Conservation (phyloP, 306 rosid species). For the Quercus suber region DNA sequence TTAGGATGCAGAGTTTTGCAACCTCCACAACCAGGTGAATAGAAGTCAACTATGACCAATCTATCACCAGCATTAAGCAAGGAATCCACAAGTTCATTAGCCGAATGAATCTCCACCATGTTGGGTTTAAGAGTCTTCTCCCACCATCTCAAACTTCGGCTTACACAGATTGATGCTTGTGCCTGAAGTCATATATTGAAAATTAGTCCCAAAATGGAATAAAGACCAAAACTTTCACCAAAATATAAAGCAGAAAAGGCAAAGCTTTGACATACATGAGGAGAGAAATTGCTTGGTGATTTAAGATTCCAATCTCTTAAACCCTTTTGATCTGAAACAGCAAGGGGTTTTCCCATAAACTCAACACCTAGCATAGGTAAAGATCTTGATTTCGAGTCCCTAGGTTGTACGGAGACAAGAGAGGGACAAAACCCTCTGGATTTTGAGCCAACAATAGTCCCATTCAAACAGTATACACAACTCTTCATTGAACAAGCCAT, state of each 20-base stretch:
- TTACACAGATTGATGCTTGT: constrained; percentile 51
- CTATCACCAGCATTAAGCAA: constrained; percentile 71
- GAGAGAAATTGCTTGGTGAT: constrained; percentile 23
- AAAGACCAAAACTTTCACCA: neutral
- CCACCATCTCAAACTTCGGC: constrained; percentile 75
- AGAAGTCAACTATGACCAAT: constrained; percentile 72
- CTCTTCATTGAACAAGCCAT: constrained; percentile 46
- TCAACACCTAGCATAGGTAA: constrained; percentile 28
- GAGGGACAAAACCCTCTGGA: constrained; percentile 27
- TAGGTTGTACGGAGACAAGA: constrained; percentile 1
- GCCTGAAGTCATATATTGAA: constrained; percentile 36
- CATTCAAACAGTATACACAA: constrained; percentile 34
- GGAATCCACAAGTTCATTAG: constrained; percentile 56
- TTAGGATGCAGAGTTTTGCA: constrained; percentile 88
- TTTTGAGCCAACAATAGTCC: constrained; percentile 29
- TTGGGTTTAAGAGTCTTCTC: constrained; percentile 59
- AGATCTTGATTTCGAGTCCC: constrained; percentile 24
- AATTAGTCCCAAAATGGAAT: neutral
- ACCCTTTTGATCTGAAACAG: constrained; percentile 33
- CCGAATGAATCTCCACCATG: constrained; percentile 74
- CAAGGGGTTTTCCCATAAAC: constrained; percentile 40
- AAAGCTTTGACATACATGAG: constrained; percentile 38
- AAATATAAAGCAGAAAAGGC: neutral
- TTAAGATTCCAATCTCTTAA: constrained; percentile 26
- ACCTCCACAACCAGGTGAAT: constrained; percentile 94